Conservation (phyloP, 129 eudicot genomes). For the Flaveria linearis region DNA sequence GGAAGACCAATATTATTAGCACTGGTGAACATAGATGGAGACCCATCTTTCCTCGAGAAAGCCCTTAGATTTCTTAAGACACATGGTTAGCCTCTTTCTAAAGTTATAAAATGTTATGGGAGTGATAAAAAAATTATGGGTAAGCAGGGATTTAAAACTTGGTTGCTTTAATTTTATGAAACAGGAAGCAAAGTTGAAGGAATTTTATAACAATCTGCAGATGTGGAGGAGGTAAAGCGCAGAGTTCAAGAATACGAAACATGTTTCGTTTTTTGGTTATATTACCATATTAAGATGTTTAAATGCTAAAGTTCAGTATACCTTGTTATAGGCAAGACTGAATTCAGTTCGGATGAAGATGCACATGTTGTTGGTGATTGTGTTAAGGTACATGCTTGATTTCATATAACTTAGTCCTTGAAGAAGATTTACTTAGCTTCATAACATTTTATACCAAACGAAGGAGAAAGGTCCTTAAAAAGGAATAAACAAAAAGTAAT, state of each 20-base stretch:
- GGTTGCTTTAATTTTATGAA: neutral
- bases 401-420: neutral
- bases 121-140: neutral
- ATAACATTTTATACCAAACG: neutral
- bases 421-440: neutral
- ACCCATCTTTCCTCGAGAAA: constrained; percentile 95
- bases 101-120: neutral
- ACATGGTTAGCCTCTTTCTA: constrained; percentile 54
- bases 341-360: constrained; percentile 86
- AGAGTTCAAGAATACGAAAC: constrained; percentile 95
- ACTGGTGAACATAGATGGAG: constrained; percentile 94
- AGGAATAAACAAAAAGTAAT: neutral
- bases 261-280: constrained; percentile 44
- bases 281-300: neutral
- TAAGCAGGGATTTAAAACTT: neutral
- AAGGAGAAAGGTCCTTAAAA: neutral
- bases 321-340: constrained; percentile 66
- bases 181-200: constrained; percentile 94
- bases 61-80: constrained; percentile 91
- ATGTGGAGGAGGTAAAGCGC: constrained; percentile 95
- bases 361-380: constrained; percentile 99
- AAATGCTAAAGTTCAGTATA: constrained; percentile 16
- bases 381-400: constrained; percentile 65
- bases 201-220: constrained; percentile 90
- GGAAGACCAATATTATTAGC: constrained; percentile 97